phyloP scores from a whole-genome alignment of 495 filamentous ascomycete species.

The Lepidopterella palustris region DNA sequence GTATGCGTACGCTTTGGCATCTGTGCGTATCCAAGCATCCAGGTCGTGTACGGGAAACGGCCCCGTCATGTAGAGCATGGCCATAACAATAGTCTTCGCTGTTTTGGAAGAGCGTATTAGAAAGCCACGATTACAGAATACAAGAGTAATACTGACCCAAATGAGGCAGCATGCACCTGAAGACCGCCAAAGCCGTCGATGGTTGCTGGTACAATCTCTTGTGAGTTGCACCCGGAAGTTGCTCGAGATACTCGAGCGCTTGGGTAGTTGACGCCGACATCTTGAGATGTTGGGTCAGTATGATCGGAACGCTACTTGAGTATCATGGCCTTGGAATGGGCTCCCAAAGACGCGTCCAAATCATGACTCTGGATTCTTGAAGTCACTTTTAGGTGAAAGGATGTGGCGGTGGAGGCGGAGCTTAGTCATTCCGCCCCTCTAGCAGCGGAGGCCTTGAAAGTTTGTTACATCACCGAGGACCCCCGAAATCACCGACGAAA shows the following conservation, averaged over 20 bases:
- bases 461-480: no score
- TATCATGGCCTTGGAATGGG: constrained; percentile 31
- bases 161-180: constrained; percentile 92
- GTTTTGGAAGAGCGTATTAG: not conserved
- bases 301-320: constrained; percentile 33
- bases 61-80: constrained; percentile 75
- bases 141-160: constrained; percentile 52
- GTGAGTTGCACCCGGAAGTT: constrained; percentile 81
- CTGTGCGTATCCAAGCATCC: constrained; percentile 73
- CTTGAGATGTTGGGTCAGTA: constrained; percentile 29
- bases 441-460: not conserved
- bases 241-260: constrained; percentile 81
- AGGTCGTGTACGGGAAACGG: constrained; percentile 70
- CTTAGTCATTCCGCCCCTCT: constrained; percentile 1
- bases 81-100: constrained; percentile 96
- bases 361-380: not conserved
- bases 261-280: constrained; percentile 65
- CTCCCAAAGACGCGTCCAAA: constrained; percentile 1
- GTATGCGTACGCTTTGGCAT: constrained; percentile 46
- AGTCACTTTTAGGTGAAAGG: not conserved
- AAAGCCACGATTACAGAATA: not conserved
- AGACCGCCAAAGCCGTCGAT: constrained; percentile 89
- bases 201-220: constrained; percentile 89
- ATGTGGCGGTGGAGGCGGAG: not conserved
- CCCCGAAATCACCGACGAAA: no score